Evolutionary conservation across 2,329 filamentous ascomycete species (phyloP), one percentile per base, ranked within the genome.

Genomic region (Niveomyces coronatus): DNA sequence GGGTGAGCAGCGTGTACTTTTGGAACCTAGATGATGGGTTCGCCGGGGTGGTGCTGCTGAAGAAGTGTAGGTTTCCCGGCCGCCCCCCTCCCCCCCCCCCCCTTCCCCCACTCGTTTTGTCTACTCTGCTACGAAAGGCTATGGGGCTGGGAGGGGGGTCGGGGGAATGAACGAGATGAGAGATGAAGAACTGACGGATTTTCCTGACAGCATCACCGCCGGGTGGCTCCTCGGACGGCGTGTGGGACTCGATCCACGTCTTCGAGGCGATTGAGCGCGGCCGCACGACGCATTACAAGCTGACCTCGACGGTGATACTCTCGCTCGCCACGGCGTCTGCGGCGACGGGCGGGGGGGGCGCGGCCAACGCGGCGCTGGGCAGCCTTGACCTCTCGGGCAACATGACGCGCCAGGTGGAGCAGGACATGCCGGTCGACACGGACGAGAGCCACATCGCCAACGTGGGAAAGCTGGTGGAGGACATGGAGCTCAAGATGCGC

Each of bases 401-500:
- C 68, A 91, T 98, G 87, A 96, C 91, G 42, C 78, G 91, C 45
- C 91, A 98, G 69, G 78, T 95, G 37, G 89, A 98, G 68, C 78
- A 84, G 54, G 88, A 96, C 61, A 70, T 94, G 57, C 77, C 85
- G 8, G 85, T 95, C 26, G 86, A 94, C 50, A 82, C 81, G 53
- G 89, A 96, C 61, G 82, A 83, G 49, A 86, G 83, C 60, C 91
- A 98, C 68, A 91, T 98, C 51, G 85, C 84, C 51, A 98, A 98
- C 62, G 85, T 96, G 44, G 91, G 91, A 41, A 74, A 81, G 47
- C 71, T 98, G 56, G 88, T 98, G 37, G 91, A 98, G 70, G 91
- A 98, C 61, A 96, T 98, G 91, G 91, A 98, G 67, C 77, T 95
- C 58, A 94, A 95, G 73, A 96, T 98, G 91, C 78, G 91, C 48